phyloP scores from a whole-genome alignment of 1,284 basidiomycete species.

The Cryptococcus hybrid region DNA sequence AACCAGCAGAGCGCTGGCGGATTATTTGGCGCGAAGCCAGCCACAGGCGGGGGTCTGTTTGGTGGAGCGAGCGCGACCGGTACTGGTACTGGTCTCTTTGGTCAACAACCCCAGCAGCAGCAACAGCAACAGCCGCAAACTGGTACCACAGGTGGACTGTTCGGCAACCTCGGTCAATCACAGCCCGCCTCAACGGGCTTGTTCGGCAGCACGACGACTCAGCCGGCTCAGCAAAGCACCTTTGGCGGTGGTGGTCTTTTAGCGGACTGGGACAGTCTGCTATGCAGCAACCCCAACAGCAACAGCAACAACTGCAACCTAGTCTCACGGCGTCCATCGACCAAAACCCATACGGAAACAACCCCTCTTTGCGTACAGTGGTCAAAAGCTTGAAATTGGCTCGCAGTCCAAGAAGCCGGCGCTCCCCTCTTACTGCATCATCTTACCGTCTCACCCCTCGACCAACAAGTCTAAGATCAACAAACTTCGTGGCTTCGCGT shows the following conservation, averaged over 20 bases:
- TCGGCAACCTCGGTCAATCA: conserved; percentile 46
- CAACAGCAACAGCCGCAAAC: conserved; percentile 14
- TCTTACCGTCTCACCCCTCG: conserved; percentile 45
- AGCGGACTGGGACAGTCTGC: conserved; percentile 41
- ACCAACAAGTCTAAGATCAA: conserved; percentile 49
- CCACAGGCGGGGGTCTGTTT: conserved; percentile 48
- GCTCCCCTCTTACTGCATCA: conserved; percentile 50
- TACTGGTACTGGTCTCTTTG: conserved; percentile 39
- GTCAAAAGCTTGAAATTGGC: conserved; percentile 44
- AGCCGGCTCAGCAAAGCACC: conserved; percentile 34
- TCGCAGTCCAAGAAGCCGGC: conserved; percentile 51
- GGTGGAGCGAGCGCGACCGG: conserved; percentile 30
- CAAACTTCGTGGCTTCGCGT: conserved; percentile 54
- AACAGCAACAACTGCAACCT: conserved; percentile 48
- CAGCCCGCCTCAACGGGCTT: conserved; percentile 38
- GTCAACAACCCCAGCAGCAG: conserved; percentile 21
- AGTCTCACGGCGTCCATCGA: conserved; percentile 79
- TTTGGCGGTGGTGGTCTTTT: conserved; percentile 25
- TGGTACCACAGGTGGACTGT: conserved; percentile 50
- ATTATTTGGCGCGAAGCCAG: conserved; percentile 28
- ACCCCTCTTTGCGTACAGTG: conserved; percentile 56
- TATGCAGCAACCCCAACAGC: conserved; percentile 15
- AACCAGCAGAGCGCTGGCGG: conserved; percentile 14
- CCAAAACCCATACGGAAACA: conserved; percentile 80
- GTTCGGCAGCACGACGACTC: conserved; percentile 50